A percentile compares a stretch with the other conserved stretches of the same genome.
Evolutionary conservation across 2,329 filamentous ascomycete genomes (phyloP).

Genomic region (Ceratocystis ficicola): DNA sequence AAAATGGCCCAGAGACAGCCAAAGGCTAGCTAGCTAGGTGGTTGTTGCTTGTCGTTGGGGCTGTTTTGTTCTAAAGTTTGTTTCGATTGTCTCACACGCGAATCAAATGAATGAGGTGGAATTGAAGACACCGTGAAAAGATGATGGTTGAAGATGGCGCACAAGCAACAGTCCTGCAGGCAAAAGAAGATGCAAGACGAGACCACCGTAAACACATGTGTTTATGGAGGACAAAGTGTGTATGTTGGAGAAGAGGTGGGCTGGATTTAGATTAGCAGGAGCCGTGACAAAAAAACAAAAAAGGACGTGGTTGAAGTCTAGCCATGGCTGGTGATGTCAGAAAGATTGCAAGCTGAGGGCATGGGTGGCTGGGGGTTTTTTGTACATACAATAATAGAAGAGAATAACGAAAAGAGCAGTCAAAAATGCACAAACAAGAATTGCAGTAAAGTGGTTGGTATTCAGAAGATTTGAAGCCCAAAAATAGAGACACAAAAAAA

Average conservation of each 20-base stretch:
- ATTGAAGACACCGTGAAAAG: neutral
- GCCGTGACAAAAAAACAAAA: neutral
- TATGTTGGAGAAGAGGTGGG: neutral
- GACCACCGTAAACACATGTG: neutral
- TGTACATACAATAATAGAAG: neutral
- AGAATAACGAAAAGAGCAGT: neutral
- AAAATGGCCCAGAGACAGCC: neutral
- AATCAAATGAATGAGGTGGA: neutral
- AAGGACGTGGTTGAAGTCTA: neutral
- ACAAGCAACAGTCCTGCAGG: neutral
- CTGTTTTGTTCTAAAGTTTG: neutral
- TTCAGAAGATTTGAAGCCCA: neutral
- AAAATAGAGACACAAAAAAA: neutral
- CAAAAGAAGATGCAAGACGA: neutral
- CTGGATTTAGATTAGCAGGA: neutral
- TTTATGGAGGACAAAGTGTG: neutral
- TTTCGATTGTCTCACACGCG: conserved; percentile 7
- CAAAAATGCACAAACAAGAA: neutral
- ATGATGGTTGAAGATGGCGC: neutral
- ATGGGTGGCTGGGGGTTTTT: neutral
- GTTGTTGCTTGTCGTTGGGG: neutral
- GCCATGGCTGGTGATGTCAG: conserved; percentile 5
- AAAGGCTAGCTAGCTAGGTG: neutral
- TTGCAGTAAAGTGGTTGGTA: neutral
- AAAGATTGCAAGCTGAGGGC: conserved; percentile 3